Evolutionary conservation across 1,139 yeast genomes (phyloP).

Genomic region (Taiozyma sp.): DNA sequence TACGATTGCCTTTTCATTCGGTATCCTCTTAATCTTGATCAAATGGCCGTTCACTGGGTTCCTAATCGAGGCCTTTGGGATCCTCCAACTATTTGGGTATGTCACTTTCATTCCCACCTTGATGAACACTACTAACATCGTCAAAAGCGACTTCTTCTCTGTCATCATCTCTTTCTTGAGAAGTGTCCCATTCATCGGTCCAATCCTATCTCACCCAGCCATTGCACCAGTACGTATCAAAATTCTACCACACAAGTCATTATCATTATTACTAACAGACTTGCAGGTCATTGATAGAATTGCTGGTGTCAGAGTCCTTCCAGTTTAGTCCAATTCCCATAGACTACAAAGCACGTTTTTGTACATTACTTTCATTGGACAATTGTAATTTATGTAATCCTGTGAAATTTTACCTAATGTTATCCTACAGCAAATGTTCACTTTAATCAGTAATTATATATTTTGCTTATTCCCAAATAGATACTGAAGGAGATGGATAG

Average conservation of each 20-base stretch:
- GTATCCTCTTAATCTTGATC: constrained; percentile 67
- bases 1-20: constrained; percentile 67
- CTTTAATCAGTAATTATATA: background rate
- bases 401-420: no score
- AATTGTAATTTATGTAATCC: background rate
- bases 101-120: constrained; percentile 12
- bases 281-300: constrained; percentile 41
- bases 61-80: constrained; percentile 78
- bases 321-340: constrained; percentile 34
- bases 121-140: constrained; percentile 7
- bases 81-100: constrained; percentile 70
- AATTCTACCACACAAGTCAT: no score
- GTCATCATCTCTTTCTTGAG: constrained; percentile 86
- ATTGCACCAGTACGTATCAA: constrained; percentile 58
- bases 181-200: constrained; percentile 85
- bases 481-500: no score
- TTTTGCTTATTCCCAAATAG: no score
- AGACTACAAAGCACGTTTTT: background rate
- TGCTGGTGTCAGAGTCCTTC: constrained; percentile 61
- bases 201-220: constrained; percentile 71
- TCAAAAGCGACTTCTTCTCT: constrained; percentile 68
- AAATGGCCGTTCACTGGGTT: constrained; percentile 85
- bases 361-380: background rate
- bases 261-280: constrained; percentile 6
- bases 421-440: no score